These are phyloP conservation scores for Quillaja saponaria DNA, from an alignment of 306 rosid genomes.

Conservation along the genomic window DNA sequence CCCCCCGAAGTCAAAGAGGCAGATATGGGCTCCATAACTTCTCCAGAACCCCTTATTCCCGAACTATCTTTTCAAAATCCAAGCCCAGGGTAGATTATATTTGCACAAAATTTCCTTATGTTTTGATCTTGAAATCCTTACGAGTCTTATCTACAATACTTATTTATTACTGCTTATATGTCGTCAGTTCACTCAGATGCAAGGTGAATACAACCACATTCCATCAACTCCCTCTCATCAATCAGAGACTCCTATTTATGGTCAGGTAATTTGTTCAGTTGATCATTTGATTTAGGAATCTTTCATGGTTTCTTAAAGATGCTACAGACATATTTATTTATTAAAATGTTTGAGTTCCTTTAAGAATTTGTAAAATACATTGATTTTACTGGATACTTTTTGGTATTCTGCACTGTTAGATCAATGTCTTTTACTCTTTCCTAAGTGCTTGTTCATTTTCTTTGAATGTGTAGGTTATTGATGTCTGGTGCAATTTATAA, in stretches of 20 bases:
- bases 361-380: conserved; percentile 1
- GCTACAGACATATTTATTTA: too few relatives aligned
- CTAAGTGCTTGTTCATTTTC: background rate
- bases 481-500: too few relatives aligned
- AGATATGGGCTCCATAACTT: conserved; percentile 64
- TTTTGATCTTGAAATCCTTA: conserved; percentile 21
- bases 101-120: conserved; percentile 10
- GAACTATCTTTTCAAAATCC: conserved; percentile 69
- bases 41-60: conserved; percentile 87
- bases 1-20: conserved; percentile 69
- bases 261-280: conserved; percentile 50
- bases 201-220: conserved; percentile 41
- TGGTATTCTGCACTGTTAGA: conserved; percentile 10
- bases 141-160: background rate
- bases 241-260: conserved; percentile 43
- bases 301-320: background rate
- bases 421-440: too few relatives aligned
- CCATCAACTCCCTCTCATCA: conserved; percentile 50
- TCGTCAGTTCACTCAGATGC: conserved; percentile 49
- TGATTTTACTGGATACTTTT: conserved; percentile 1
- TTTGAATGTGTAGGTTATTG: too few relatives aligned
- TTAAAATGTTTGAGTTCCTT: too few relatives aligned
- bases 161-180: conserved; percentile 9
- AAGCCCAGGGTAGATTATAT: conserved; percentile 65
- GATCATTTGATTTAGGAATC: conserved; percentile 13